Evolutionary conservation across 75 land plant species (phyloP), one percentile per base, ranked within the genome.

Genomic region (Ceratopteris richardii): DNA sequence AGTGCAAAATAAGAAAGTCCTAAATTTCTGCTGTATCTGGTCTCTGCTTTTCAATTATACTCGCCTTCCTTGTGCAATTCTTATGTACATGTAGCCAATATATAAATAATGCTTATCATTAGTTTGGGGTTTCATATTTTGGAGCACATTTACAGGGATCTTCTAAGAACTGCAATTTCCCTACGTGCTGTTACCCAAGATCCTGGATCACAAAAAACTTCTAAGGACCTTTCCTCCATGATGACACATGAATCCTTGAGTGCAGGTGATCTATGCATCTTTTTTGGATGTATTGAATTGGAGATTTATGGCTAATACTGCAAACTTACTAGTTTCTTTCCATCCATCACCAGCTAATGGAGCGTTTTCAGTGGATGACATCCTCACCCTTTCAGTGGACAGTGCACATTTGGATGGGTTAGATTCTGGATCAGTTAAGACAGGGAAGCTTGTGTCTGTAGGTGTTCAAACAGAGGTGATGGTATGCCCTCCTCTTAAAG

Each of bases 311-410:
- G 14, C 14, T 9, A 14, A 40, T 10, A 40, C 14, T 40, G 42
- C 14, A n/a, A n/a, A n/a, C 42, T 9, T 40, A 56, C 16, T 2
- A 21, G 31, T 25, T 12, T 10, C 3, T 27, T 12, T 27, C 2
- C 22, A 40, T 25, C 19, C 47, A 19, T 36, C 5, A 7, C 18
- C 33, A 63, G 48, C 6, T 29, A 63, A 63, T 56, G 50, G 14
- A 63, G 27, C 18, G 19, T 29, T 63, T n/a, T 63, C 65, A 6
- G 65, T 63, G 17, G 65, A 63, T 18, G 65, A 63, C 21, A 63
- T 63, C 12, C 36, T 63, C 2, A 31, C 17, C 25, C 48, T 50
- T 19, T 24, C 47, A 51, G 53, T 63, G 3, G 36, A 63, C 1
- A 31, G n/a, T 63, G 14, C 4, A n/a, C 27, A 63, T 30, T 3